A percentile compares a stretch with the other conserved stretches of the same genome.
These are phyloP conservation scores for Aquilaria agallochum DNA, from an alignment of 441 rosid species.

Conservation along the genomic window DNA sequence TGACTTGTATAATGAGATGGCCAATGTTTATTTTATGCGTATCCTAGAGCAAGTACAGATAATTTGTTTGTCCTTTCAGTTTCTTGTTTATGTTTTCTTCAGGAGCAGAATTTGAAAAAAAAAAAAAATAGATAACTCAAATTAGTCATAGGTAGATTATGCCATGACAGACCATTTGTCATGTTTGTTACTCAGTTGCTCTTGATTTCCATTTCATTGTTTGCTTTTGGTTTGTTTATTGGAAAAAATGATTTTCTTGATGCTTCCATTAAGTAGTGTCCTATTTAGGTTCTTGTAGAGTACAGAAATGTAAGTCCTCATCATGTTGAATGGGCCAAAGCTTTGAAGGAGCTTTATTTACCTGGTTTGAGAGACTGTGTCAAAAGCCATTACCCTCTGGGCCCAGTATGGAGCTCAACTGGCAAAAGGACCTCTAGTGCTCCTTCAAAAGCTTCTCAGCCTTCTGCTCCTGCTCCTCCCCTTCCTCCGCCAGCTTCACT, in stretches of 20 bases:
- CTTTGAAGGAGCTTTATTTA: conserved; percentile 82
- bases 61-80: too few species aligned
- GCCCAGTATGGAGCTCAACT: conserved; percentile 84
- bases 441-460: conserved; percentile 44
- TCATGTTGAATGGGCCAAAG: conserved; percentile 98
- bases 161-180: not conserved
- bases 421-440: conserved; percentile 49
- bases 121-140: too few species aligned
- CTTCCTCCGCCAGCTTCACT: conserved; percentile 78
- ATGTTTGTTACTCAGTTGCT: not conserved
- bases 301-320: conserved; percentile 78
- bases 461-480: conserved; percentile 76
- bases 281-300: conserved; percentile 74
- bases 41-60: not conserved
- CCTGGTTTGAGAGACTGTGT: conserved; percentile 92
- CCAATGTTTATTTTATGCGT: not conserved
- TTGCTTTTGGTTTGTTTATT: not conserved
- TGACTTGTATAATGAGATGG: too few species aligned
- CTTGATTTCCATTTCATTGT: not conserved
- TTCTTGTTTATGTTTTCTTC: too few species aligned
- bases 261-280: conserved; percentile 15
- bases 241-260: not conserved
- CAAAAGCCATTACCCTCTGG: conserved; percentile 79
- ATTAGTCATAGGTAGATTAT: too few species aligned
- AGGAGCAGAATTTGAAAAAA: too few species aligned